Evolutionary conservation across 331 rosid species (phyloP).

Genomic region (Quercus phellos): DNA sequence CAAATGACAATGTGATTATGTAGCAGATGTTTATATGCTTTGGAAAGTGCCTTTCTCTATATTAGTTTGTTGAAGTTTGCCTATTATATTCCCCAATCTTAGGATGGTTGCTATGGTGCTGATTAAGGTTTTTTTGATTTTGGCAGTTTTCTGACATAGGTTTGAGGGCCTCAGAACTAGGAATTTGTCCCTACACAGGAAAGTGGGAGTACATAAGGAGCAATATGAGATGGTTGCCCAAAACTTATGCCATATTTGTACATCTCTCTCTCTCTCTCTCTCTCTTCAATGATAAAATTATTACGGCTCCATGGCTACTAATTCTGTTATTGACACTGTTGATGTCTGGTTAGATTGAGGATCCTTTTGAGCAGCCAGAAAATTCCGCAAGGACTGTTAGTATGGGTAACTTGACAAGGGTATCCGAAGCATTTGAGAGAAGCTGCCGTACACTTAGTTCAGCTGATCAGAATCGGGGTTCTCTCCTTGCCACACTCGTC

Average conservation of each 20-base stretch:
- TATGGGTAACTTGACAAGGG: constrained; percentile 38
- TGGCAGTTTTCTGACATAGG: constrained; percentile 65
- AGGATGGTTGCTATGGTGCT: neutral
- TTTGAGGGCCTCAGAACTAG: constrained; percentile 41
- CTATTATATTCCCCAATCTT: neutral
- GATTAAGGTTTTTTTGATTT: constrained; percentile 12
- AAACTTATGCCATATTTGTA: constrained; percentile 70
- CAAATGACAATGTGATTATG: neutral
- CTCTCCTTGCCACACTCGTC: constrained; percentile 41
- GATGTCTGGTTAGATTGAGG: constrained; percentile 64
- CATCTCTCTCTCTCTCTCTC: constrained; percentile 20
- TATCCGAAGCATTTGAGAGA: constrained; percentile 42
- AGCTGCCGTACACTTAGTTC: constrained; percentile 32
- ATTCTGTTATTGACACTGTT: constrained; percentile 14
- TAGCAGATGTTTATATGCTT: neutral
- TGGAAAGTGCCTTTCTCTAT: neutral
- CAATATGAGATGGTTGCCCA: constrained; percentile 78
- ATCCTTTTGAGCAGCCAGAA: constrained; percentile 83
- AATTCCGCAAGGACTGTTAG: constrained; percentile 65
- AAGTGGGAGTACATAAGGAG: constrained; percentile 50
- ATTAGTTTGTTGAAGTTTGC: neutral
- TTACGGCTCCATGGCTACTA: constrained; percentile 15
- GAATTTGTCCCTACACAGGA: constrained; percentile 64
- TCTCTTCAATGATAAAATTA: neutral
- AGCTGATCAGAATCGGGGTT: constrained; percentile 17